phyloP scores from a whole-genome alignment of 345 rosid species.

The Abelmoschus esculentus region DNA sequence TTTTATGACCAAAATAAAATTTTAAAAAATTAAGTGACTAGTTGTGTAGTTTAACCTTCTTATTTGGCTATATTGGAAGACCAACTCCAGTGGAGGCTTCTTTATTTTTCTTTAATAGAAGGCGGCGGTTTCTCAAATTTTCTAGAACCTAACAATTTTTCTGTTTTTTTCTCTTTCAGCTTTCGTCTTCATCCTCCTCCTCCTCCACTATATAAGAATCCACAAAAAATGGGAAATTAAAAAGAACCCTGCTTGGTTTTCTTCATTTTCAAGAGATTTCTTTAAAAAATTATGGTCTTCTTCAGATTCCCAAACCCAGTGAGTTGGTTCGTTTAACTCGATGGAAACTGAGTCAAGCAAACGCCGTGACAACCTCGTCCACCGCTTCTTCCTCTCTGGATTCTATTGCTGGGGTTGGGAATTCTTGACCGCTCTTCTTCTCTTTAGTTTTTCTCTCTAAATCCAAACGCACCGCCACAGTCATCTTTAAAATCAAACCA shows the following conservation, averaged over 20 bases:
- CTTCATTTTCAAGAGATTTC: not conserved
- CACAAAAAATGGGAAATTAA: not conserved
- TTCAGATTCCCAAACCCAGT: constrained; percentile 12
- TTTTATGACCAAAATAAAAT: too few relatives aligned
- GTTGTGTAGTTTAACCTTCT: too few relatives aligned
- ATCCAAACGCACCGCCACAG: not conserved
- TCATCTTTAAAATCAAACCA: not conserved
- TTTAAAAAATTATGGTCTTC: constrained; percentile 26
- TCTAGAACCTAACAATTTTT: constrained; percentile 50
- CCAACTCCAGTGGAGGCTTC: not conserved
- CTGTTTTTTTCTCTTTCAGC: not conserved
- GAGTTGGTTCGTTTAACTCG: constrained; percentile 7
- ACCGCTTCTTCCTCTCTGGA: constrained; percentile 50
- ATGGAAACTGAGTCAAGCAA: constrained; percentile 43
- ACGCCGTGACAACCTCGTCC: constrained; percentile 25
- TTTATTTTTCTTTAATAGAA: not conserved
- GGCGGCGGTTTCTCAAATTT: constrained; percentile 34
- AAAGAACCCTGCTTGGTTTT: not conserved
- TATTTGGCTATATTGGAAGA: not conserved
- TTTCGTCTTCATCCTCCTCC: not conserved
- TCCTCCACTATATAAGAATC: constrained; percentile 18
- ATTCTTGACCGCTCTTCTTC: constrained; percentile 91
- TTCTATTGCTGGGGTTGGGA: constrained; percentile 98
- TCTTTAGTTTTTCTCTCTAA: constrained; percentile 60
- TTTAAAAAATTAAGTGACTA: not conserved